Conservation (phyloP, 2,329 filamentous ascomycete genomes). For the Aspergillaceae sp. region DNA sequence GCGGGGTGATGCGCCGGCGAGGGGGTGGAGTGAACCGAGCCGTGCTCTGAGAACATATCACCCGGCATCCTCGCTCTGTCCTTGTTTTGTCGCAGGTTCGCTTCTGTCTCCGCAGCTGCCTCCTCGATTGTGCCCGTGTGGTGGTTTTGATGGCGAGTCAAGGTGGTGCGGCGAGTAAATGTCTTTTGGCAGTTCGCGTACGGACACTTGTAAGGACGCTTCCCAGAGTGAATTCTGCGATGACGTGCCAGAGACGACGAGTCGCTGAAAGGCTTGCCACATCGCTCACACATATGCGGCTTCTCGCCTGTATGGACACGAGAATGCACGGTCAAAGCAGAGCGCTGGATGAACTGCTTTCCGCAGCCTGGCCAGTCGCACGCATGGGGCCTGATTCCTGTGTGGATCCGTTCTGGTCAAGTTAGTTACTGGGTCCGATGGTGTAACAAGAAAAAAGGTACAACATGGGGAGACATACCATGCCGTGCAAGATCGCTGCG, state of each 20-base stretch:
- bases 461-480: constrained; percentile 53
- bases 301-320: constrained; percentile 97
- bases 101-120: constrained; percentile 78
- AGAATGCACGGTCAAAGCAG: constrained; percentile 87
- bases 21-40: constrained; percentile 54
- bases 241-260: constrained; percentile 90
- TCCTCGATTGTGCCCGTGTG: constrained; percentile 94
- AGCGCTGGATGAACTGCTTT: constrained; percentile 96
- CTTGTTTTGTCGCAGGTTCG: constrained; percentile 59
- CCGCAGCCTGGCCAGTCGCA: constrained; percentile 84
- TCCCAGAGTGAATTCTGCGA: constrained; percentile 88
- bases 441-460: neutral
- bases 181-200: constrained; percentile 98
- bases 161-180: constrained; percentile 87
- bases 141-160: constrained; percentile 92
- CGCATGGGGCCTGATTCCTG: constrained; percentile 78
- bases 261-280: constrained; percentile 96
- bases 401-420: constrained; percentile 80
- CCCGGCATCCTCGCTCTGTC: constrained; percentile 28
- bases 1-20: constrained; percentile 76
- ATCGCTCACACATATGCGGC: constrained; percentile 93
- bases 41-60: constrained; percentile 38
- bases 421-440: constrained; percentile 2
- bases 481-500: constrained; percentile 90
- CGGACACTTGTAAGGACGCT: constrained; percentile 92